A percentile compares a stretch with the other conserved stretches of the same genome.
phyloP scores from a whole-genome alignment of 805 yeast genomes.

The Metschnikowia reukaufii region DNA sequence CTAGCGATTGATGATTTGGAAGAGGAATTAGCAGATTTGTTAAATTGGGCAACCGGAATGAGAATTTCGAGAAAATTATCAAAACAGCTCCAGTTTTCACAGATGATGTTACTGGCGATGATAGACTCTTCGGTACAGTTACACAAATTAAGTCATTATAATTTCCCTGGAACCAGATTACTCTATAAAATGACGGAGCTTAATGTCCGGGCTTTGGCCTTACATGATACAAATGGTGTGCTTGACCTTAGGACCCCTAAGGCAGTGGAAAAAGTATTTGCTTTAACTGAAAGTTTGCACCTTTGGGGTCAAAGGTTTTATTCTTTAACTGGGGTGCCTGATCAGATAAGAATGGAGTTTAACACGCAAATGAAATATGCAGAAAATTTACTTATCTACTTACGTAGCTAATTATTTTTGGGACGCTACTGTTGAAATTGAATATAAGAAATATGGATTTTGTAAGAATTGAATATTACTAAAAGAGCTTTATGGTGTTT shows the following conservation, averaged over 20 bases:
- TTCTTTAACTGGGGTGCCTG: not conserved
- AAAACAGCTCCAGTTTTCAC: not conserved
- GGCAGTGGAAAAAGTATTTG: not conserved
- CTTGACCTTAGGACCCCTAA: not conserved
- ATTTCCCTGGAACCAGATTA: slow-evolving; percentile 1
- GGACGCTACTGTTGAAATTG: too few relatives aligned
- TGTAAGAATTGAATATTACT: too few relatives aligned
- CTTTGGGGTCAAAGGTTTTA: not conserved
- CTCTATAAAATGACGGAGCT: slow-evolving; percentile 6
- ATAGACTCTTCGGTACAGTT: not conserved
- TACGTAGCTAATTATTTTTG: too few relatives aligned
- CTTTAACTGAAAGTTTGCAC: not conserved
- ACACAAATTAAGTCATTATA: not conserved
- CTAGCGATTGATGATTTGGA: not conserved
- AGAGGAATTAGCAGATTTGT: not conserved
- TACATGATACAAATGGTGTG: not conserved
- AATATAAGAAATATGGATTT: too few relatives aligned
- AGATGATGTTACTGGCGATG: not conserved
- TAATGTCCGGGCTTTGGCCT: not conserved
- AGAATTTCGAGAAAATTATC: not conserved
- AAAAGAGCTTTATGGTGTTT: too few relatives aligned
- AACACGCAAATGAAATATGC: slow-evolving; percentile 1
- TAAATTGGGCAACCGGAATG: not conserved
- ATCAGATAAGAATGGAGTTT: slow-evolving; percentile 1
- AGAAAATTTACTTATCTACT: too few relatives aligned